Evolutionary conservation across 352 stramenopile genomes (phyloP), one percentile per base, ranked within the genome.

Genomic region (Globisporangium middletonii): DNA sequence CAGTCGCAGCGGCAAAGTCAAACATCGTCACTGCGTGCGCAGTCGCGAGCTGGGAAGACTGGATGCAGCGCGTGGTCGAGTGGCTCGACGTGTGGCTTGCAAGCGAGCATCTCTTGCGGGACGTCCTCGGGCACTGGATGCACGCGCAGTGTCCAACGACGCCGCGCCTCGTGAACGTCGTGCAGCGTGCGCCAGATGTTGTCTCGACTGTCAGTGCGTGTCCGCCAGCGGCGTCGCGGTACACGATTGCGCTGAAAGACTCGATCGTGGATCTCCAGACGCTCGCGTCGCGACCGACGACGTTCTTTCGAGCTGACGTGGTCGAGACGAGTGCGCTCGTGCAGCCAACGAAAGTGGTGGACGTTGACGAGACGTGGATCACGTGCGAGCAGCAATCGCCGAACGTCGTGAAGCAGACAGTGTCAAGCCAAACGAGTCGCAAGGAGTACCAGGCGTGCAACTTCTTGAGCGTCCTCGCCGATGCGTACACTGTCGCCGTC

Each of bases 71-170:
- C 37, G 69, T 89, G 0, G 55, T 77, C 13, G 56, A 74, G 38
- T 92, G 82, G 82, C 57, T 92, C 0, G 45, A 66, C 2, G 54
- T 53, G n/a, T 89, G 77, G 82, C 67, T 59, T 16, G 49, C 15
- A 0, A 86, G 80, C 26, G 82, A 89, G 11, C 60, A 88, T 19
- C 38, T 88, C 1, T 23, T 74, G 5, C 73, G 77, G 4, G 79
- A 92, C 28, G 75, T 89, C 5, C 51, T 88, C 0, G 75, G 82
- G 0, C 79, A 89, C 55, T 92, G 82, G 82, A 35, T 88, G 19
- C 62, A 86, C 38, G 75, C 75, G 7, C 67, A 72, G 1, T 92
- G 82, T 28, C 63, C 69, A 2, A 88, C 68, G 0, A 67, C 59
- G 0, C 63, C 80, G 1, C 47, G 23, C n/a, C 53, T 59, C 2